Conservation (phyloP, 2,329 filamentous ascomycete species). For the Fusarium sp. region DNA sequence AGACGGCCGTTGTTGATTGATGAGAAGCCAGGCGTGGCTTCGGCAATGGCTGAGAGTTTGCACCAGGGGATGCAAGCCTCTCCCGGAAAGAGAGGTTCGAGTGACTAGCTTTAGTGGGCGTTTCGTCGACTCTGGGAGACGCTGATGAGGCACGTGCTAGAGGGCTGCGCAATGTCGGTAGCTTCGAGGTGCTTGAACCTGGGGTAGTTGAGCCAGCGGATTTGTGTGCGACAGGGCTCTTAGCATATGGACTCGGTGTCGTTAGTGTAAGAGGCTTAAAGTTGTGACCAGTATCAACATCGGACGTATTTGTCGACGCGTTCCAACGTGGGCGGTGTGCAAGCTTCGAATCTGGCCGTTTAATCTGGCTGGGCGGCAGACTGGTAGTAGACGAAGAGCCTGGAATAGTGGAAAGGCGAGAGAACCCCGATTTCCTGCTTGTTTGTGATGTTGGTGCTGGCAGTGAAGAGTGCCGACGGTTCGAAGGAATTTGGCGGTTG, state of each 20-base stretch:
- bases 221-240: conserved; percentile 52
- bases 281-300: conserved; percentile 73
- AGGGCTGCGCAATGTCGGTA: conserved; percentile 60
- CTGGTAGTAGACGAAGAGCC: conserved; percentile 60
- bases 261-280: conserved; percentile 70
- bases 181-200: conserved; percentile 54
- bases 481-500: conserved; percentile 55
- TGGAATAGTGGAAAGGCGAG: conserved; percentile 57
- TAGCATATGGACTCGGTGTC: conserved; percentile 66
- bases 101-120: conserved; percentile 54
- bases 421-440: conserved; percentile 53
- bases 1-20: conserved; percentile 55
- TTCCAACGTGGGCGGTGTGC: conserved; percentile 78
- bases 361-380: conserved; percentile 50
- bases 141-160: conserved; percentile 57
- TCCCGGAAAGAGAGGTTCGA: conserved; percentile 65
- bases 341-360: conserved; percentile 57
- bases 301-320: conserved; percentile 68
- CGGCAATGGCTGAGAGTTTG: conserved; percentile 56
- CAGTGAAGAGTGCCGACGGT: conserved; percentile 59
- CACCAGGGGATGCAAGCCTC: conserved; percentile 59
- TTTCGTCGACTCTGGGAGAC: conserved; percentile 57
- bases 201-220: conserved; percentile 56
- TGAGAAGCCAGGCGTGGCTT: conserved; percentile 57
- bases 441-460: conserved; percentile 54